Evolutionary conservation across 2,329 filamentous ascomycete genomes (phyloP), one percentile per base, ranked within the genome.

Genomic region (Knoxdaviesia capensis): DNA sequence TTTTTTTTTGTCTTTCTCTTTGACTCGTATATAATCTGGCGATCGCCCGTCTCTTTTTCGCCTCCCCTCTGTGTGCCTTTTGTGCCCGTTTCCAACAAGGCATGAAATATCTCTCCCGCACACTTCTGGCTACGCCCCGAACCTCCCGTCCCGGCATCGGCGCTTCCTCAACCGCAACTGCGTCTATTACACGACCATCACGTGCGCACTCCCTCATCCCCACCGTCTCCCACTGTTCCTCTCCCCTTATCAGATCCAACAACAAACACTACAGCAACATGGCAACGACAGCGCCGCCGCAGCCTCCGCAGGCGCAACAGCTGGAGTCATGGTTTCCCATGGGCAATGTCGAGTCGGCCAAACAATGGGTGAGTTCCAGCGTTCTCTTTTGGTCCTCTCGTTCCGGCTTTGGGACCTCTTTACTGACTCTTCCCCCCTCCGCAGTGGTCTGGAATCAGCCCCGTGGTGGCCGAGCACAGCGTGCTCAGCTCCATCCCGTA

Each of bases 301-400:
- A 52, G 42, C 34, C 47, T 10, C 45, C 45, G 8, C 48, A 53
- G 28, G 44, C 48, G 31, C 48, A 50, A 29, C 53, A 52, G 34
- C 51, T 53, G 38, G 47, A 49, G 28, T 54, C 52, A 31, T 77
- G 71, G 58, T 96, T 98, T 50, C 87, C 90, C 2, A 62, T 96
- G 28, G 79, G 86, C 40, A 94, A 94, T 62, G 90, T 87, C 53
- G 86, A 94, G 45, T 88, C 84, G 10, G 84, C 85, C 48, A 79
- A 72, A 50, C 88, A 96, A 68, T 96, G 90, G 85, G 81, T 84
- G 60, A 48, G 77, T 66, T 41, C 41, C 1, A 3, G 20, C 20
- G 20, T 33, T 30, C 39, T 30, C 7, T 31, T 3, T 33, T 30
- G 31, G n/a, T 39, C 36, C 30, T 30, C 34, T 37, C 41, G 33